Evolutionary conservation across 2,329 filamentous ascomycete species (phyloP).

Genomic region (Aspergillus carbonarius): DNA sequence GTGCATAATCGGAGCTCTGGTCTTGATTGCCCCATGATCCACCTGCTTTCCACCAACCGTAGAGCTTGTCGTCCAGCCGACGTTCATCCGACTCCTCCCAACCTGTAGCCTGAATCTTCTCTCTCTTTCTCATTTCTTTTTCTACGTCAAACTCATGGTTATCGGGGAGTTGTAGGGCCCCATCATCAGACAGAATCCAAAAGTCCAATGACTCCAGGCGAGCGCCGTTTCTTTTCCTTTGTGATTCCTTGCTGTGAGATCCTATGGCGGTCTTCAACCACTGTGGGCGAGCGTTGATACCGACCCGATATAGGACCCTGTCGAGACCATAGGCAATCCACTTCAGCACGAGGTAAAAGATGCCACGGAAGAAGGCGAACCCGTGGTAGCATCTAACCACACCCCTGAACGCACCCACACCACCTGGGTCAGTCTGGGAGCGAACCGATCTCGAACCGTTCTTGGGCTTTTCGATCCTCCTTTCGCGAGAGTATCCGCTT

Average conservation of each 20-base stretch:
- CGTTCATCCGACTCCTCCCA: conserved; percentile 58
- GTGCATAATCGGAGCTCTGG: conserved; percentile 73
- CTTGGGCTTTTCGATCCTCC: conserved; percentile 43
- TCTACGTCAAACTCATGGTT: conserved; percentile 76
- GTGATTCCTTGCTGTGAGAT: conserved; percentile 21
- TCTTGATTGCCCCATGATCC: conserved; percentile 85
- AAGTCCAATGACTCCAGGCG: conserved; percentile 47
- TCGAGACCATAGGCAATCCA: conserved; percentile 58
- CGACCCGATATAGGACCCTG: conserved; percentile 56
- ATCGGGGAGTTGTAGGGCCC: conserved; percentile 56
- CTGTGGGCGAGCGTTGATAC: conserved; percentile 61
- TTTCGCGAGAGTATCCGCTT: conserved; percentile 48
- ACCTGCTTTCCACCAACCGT: conserved; percentile 79
- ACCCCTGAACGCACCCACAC: conserved; percentile 76
- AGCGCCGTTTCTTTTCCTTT: conserved; percentile 13
- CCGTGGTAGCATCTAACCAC: conserved; percentile 75
- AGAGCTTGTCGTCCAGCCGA: conserved; percentile 71
- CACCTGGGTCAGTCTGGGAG: conserved; percentile 49
- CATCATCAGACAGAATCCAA: conserved; percentile 55
- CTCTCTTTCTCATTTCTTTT: conserved; percentile 67
- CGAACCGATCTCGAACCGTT: conserved; percentile 37
- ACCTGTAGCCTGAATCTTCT: conserved; percentile 45
- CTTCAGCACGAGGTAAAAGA: conserved; percentile 64
- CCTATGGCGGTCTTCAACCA: conserved; percentile 56
- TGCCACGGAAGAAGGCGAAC: conserved; percentile 71